phyloP scores from a whole-genome alignment of 345 rosid species.

The Eucalyptus pauciflora region DNA sequence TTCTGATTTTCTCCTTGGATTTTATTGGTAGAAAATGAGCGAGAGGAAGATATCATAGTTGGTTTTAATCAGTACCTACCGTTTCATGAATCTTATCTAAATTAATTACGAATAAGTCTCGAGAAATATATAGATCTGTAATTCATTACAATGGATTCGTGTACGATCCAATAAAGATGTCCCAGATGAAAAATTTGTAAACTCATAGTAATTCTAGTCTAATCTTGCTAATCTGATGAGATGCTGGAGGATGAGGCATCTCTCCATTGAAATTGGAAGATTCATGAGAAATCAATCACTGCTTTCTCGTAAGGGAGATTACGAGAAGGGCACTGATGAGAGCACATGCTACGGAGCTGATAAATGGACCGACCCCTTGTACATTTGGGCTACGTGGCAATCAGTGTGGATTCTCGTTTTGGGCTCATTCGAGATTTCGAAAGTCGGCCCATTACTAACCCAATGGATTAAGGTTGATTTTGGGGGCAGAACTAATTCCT shows the following conservation, averaged over 20 bases:
- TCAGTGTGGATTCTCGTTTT: background rate
- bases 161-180: rapidly evolving
- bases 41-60: background rate
- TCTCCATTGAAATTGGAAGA: background rate
- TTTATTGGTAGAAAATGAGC: background rate
- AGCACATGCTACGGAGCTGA: background rate
- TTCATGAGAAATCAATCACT: background rate
- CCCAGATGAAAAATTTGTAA: background rate
- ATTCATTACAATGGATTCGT: background rate
- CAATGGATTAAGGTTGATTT: background rate
- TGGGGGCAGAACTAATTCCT: background rate
- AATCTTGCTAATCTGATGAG: background rate
- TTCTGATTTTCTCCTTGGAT: background rate
- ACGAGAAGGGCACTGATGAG: background rate
- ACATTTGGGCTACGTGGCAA: background rate
- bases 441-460: background rate
- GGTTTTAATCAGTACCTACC: background rate
- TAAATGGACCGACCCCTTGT: background rate
- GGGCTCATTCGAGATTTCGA: background rate
- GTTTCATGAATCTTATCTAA: background rate
- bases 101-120: background rate
- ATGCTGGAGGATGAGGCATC: background rate
- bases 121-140: rapidly evolving
- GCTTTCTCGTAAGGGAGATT: background rate
- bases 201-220: background rate